Evolutionary conservation across 176 grass and related monocot genomes (phyloP).

Genomic region (Zoysia japonica): DNA sequence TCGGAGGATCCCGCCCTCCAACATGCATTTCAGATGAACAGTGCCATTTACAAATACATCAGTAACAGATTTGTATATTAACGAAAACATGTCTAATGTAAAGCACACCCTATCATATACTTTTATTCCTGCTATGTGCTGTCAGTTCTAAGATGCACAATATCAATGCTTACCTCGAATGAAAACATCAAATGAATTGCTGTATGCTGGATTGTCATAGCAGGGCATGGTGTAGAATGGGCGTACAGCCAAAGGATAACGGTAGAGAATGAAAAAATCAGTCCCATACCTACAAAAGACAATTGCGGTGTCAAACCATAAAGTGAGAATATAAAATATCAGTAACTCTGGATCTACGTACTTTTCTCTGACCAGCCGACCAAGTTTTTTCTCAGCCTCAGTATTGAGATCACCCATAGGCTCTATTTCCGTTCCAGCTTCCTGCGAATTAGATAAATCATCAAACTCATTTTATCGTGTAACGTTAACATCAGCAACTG

Average conservation of each 20-base stretch:
- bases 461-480: background rate
- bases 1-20: no score
- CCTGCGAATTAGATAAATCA: conserved; percentile 53
- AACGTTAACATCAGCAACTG: background rate
- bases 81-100: no score
- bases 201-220: conserved; percentile 72
- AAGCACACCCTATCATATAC: background rate
- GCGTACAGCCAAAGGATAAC: conserved; percentile 86
- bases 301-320: conserved; percentile 3
- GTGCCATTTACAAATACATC: no score
- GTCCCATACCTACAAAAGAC: conserved; percentile 65
- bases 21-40: no score
- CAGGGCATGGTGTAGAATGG: conserved; percentile 99
- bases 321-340: background rate
- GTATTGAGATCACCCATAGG: conserved; percentile 94
- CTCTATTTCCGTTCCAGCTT: conserved; percentile 83
- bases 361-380: conserved; percentile 79
- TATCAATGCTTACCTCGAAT: conserved; percentile 68
- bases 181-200: conserved; percentile 96
- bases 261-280: conserved; percentile 89
- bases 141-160: background rate
- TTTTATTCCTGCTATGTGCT: background rate
- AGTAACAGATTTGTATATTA: no score
- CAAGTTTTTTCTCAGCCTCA: conserved; percentile 90
- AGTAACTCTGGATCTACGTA: conserved; percentile 26